Evolutionary conservation across 148 eudicot genomes (phyloP).

Genomic region (Suaeda aralocaspica): DNA sequence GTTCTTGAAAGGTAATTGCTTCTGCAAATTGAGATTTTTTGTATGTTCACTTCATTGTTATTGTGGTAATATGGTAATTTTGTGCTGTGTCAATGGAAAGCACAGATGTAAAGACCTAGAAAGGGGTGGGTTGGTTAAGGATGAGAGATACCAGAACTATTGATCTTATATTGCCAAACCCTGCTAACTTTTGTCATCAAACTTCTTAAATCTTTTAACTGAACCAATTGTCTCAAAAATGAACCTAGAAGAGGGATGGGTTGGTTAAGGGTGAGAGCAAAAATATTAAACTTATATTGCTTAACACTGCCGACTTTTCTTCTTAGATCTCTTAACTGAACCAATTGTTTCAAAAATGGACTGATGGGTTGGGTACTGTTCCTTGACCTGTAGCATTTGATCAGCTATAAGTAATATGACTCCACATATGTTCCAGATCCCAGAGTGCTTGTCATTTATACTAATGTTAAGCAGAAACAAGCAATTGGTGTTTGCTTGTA

Average conservation of each 20-base stretch:
- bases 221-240: conserved; percentile 1
- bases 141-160: not conserved
- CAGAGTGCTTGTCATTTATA: not conserved
- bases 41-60: not conserved
- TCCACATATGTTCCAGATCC: not conserved
- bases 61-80: not conserved
- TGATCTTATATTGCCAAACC: too few species aligned
- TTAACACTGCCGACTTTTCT: too few species aligned
- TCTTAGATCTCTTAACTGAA: too few species aligned
- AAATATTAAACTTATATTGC: too few species aligned
- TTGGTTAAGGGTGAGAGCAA: not conserved
- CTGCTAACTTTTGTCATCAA: not conserved
- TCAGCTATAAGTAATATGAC: not conserved
- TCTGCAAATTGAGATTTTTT: conserved; percentile 9
- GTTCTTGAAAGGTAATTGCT: conserved; percentile 67
- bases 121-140: not conserved
- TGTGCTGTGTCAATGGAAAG: conserved; percentile 5
- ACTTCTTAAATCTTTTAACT: not conserved
- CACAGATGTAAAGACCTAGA: not conserved
- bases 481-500: not conserved
- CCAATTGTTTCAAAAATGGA: not conserved
- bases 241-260: not conserved
- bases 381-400: not conserved
- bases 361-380: not conserved
- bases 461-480: not conserved